phyloP scores from a whole-genome alignment of 768 basidiomycete genomes.

The Leccinum imitatum region DNA sequence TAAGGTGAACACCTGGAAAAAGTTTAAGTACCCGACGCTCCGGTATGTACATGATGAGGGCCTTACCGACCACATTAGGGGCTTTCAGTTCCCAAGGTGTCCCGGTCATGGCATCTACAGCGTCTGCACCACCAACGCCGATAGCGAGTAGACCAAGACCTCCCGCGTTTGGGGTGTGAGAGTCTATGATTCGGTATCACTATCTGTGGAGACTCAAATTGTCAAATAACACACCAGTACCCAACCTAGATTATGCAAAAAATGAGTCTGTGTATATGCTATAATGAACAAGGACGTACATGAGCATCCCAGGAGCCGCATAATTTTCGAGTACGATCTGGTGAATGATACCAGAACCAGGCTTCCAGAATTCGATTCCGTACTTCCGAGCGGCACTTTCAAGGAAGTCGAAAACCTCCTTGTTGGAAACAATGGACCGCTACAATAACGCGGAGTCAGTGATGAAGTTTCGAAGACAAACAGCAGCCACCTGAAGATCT shows the following conservation, averaged over 20 bases:
- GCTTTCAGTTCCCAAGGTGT: slow-evolving; percentile 99
- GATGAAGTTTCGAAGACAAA: neutral
- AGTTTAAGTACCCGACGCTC: neutral
- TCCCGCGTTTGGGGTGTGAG: slow-evolving; percentile 97
- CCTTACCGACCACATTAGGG: slow-evolving; percentile 74
- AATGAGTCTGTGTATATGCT: slow-evolving; percentile 2
- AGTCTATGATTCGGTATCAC: slow-evolving; percentile 52
- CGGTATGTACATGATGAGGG: neutral
- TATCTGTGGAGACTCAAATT: neutral
- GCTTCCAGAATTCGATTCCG: slow-evolving; percentile 97
- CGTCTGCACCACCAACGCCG: slow-evolving; percentile 98
- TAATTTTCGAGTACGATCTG: slow-evolving; percentile 99
- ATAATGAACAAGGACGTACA: slow-evolving; percentile 47
- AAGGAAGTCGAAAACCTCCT: slow-evolving; percentile 97
- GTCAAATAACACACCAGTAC: slow-evolving; percentile 58
- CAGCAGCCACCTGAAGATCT: slow-evolving; percentile 68
- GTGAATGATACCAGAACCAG: slow-evolving; percentile 90
- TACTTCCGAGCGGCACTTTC: slow-evolving; percentile 89
- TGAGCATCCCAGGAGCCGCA: slow-evolving; percentile 91
- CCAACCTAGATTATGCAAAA: slow-evolving; percentile 53
- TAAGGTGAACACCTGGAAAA: slow-evolving; percentile 75
- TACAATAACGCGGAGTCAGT: slow-evolving; percentile 29
- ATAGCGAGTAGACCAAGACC: slow-evolving; percentile 96
- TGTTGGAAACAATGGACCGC: slow-evolving; percentile 84
- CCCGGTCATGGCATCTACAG: slow-evolving; percentile 96